Percentiles rank a stretch among this genome's conserved stretches.
Evolutionary conservation across 1,284 basidiomycete species (phyloP).

Genomic region (Melampsora occidentalis): DNA sequence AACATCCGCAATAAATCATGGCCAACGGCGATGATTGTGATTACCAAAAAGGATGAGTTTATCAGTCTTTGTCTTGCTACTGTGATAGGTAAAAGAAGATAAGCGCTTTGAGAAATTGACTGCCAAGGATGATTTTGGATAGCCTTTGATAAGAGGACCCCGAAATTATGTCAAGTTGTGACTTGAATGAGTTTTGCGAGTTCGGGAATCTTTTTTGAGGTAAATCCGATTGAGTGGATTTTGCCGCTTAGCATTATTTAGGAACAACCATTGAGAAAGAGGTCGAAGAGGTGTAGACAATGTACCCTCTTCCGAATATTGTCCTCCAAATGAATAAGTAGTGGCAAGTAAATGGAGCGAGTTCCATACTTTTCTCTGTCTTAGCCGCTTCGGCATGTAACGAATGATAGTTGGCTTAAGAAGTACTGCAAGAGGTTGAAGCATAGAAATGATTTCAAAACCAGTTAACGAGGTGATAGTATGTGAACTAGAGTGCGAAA

Average conservation of each 20-base stretch:
- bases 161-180: too few species aligned
- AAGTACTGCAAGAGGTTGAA: conserved; percentile 6
- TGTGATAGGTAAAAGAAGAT: too few species aligned
- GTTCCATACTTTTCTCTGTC: background rate
- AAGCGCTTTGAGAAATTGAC: too few species aligned
- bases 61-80: too few species aligned
- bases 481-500: background rate
- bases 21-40: too few species aligned
- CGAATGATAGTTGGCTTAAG: conserved; percentile 4
- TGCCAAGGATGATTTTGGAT: too few species aligned
- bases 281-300: background rate
- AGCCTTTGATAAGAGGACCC: too few species aligned
- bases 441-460: background rate
- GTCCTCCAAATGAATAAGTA: background rate
- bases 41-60: too few species aligned
- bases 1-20: too few species aligned
- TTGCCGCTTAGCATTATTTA: background rate
- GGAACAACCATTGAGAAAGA: background rate
- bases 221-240: too few species aligned
- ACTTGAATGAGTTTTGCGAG: too few species aligned
- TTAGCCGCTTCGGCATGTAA: background rate
- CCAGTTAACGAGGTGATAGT: conserved; percentile 1
- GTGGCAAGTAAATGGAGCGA: background rate
- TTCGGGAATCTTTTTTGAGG: too few species aligned
- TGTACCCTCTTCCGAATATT: background rate